Conservation (phyloP, 257 asterid genomes). For the Leptodermis oblonga region DNA sequence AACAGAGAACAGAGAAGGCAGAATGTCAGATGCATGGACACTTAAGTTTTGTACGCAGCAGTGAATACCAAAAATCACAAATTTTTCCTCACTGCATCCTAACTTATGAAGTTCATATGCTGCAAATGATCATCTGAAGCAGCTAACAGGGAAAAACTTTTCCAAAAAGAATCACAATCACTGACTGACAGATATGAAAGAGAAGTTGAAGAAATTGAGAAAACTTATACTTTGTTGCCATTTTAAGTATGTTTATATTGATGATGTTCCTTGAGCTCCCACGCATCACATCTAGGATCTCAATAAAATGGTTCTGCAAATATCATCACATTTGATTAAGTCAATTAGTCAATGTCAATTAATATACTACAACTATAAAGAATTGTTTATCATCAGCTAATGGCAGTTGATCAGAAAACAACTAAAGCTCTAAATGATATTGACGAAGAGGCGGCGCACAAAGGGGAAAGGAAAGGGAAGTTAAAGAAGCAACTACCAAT, state of each 20-base stretch:
- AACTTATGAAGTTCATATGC: neutral
- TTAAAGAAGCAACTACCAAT: constrained; percentile 50
- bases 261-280: constrained; percentile 72
- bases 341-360: neutral
- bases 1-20: constrained; percentile 9
- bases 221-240: constrained; percentile 55
- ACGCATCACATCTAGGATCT: constrained; percentile 64
- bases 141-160: neutral
- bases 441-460: constrained; percentile 3
- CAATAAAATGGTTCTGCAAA: constrained; percentile 77
- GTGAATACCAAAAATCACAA: neutral
- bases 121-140: neutral
- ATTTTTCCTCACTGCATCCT: neutral
- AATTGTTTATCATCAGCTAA: neutral
- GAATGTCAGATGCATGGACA: neutral
- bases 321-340: constrained; percentile 10
- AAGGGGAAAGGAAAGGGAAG: constrained; percentile 13
- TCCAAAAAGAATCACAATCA: neutral
- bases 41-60: neutral
- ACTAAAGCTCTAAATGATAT: neutral
- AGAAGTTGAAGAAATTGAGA: neutral
- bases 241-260: constrained; percentile 54
- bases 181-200: constrained; percentile 1
- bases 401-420: neutral
- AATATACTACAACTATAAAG: neutral